A percentile compares a stretch with the other conserved stretches of the same genome.
phyloP scores from a whole-genome alignment of 768 basidiomycete genomes.

The Auricularia cornea region DNA sequence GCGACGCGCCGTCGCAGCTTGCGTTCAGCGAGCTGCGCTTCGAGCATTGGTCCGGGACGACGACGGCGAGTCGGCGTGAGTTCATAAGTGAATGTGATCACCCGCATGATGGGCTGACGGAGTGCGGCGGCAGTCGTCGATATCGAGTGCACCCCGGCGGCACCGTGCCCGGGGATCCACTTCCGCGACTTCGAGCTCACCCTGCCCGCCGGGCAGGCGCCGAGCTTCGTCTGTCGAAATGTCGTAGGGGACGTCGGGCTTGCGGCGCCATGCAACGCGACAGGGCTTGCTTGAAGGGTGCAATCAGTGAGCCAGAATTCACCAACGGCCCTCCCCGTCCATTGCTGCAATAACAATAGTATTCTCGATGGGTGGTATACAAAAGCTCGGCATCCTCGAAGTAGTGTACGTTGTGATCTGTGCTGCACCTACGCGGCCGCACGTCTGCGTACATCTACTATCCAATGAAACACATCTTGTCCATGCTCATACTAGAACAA shows the following conservation, averaged over 20 bases:
- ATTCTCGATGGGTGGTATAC: too few species aligned
- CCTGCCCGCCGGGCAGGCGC: conserved; percentile 28
- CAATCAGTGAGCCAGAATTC: too few species aligned
- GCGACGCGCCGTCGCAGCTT: conserved; percentile 39
- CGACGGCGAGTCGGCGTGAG: conserved; percentile 28
- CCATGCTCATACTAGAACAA: too few species aligned
- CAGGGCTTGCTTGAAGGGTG: neutral
- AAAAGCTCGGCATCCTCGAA: too few species aligned
- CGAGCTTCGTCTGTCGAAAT: conserved; percentile 40
- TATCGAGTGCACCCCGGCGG: conserved; percentile 42
- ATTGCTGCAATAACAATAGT: too few species aligned
- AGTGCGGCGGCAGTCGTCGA: conserved; percentile 34
- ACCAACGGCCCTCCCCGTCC: too few species aligned
- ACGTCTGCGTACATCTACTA: too few species aligned
- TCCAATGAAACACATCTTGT: too few species aligned
- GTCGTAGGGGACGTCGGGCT: conserved; percentile 27
- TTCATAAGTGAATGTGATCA: too few species aligned
- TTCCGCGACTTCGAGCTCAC: conserved; percentile 35
- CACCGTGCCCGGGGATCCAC: conserved; percentile 35
- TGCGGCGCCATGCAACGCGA: conserved; percentile 9
- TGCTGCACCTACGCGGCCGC: too few species aligned
- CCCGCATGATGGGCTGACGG: too few species aligned
- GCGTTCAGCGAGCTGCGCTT: conserved; percentile 41
- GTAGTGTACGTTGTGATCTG: too few species aligned
- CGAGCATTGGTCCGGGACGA: conserved; percentile 39